phyloP scores from a whole-genome alignment of 108 stramenopile species.

The Discostella pseudostelligera region DNA sequence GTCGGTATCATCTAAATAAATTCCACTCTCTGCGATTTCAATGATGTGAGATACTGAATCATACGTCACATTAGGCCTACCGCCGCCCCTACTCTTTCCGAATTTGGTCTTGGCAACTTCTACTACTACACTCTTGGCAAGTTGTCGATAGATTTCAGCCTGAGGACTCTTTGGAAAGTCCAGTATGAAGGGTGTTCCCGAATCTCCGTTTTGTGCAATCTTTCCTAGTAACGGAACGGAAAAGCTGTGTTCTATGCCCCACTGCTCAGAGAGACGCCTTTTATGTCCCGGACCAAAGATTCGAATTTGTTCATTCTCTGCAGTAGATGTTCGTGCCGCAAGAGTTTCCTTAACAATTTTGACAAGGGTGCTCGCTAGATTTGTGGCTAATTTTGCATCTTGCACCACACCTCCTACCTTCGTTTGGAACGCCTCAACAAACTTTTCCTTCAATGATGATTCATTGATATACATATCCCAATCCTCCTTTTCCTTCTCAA shows the following conservation, averaged over 20 bases:
- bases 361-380: constrained; percentile 48
- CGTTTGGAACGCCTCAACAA: constrained; percentile 36
- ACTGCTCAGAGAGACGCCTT: constrained; percentile 71
- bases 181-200: constrained; percentile 74
- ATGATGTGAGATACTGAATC: constrained; percentile 50
- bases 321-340: not conserved
- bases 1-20: constrained; percentile 11
- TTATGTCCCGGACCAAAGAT: constrained; percentile 86
- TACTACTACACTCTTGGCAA: constrained; percentile 65
- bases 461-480: constrained; percentile 29
- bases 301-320: constrained; percentile 46
- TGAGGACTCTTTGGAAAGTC: constrained; percentile 69
- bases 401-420: constrained; percentile 33
- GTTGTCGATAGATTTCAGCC: constrained; percentile 59
- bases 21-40: constrained; percentile 15
- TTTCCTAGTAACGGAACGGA: constrained; percentile 72
- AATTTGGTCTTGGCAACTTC: constrained; percentile 81
- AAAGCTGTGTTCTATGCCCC: constrained; percentile 84
- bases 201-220: constrained; percentile 82
- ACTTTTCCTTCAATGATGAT: constrained; percentile 38
- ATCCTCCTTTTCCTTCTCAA: constrained; percentile 49
- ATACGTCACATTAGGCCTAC: constrained; percentile 50
- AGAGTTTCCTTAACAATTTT: constrained; percentile 48
- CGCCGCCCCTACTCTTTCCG: constrained; percentile 17
- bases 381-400: constrained; percentile 13